Conservation (phyloP, 2,329 filamentous ascomycete genomes). For the Cercospora canescens region DNA sequence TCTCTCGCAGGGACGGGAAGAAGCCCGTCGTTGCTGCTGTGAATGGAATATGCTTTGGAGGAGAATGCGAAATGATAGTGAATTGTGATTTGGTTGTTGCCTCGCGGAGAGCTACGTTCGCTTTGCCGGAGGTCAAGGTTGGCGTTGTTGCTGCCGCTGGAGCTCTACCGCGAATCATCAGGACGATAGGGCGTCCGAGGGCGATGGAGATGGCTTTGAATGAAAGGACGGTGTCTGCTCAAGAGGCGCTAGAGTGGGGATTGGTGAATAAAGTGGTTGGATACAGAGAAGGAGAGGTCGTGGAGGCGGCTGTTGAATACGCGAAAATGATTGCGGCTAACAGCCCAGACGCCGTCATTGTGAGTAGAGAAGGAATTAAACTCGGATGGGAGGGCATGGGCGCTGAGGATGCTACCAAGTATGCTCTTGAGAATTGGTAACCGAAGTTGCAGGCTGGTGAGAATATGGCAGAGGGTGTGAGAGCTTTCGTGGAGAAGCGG, state of each 20-base stretch:
- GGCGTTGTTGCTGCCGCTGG: conserved; percentile 73
- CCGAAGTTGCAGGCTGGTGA: conserved; percentile 62
- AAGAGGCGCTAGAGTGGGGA: conserved; percentile 65
- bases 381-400: conserved; percentile 70
- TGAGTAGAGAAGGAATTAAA: conserved; percentile 70
- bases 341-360: conserved; percentile 74
- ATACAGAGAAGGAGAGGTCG: conserved; percentile 41
- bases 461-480: conserved; percentile 73
- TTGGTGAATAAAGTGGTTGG: conserved; percentile 67
- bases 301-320: conserved; percentile 61
- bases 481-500: conserved; percentile 69
- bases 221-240: conserved; percentile 54
- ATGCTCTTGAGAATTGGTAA: conserved; percentile 61
- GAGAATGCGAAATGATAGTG: conserved; percentile 73
- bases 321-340: conserved; percentile 59
- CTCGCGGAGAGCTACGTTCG: conserved; percentile 59
- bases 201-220: conserved; percentile 71
- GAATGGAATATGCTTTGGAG: conserved; percentile 73
- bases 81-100: conserved; percentile 73
- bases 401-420: conserved; percentile 61
- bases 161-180: conserved; percentile 65
- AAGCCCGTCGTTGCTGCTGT: conserved; percentile 78
- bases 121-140: conserved; percentile 68
- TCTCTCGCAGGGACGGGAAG: conserved; percentile 66
- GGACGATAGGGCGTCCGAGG: conserved; percentile 66